Evolutionary conservation across 306 rosid genomes (phyloP).

Genomic region (Begonia loranthoides): DNA sequence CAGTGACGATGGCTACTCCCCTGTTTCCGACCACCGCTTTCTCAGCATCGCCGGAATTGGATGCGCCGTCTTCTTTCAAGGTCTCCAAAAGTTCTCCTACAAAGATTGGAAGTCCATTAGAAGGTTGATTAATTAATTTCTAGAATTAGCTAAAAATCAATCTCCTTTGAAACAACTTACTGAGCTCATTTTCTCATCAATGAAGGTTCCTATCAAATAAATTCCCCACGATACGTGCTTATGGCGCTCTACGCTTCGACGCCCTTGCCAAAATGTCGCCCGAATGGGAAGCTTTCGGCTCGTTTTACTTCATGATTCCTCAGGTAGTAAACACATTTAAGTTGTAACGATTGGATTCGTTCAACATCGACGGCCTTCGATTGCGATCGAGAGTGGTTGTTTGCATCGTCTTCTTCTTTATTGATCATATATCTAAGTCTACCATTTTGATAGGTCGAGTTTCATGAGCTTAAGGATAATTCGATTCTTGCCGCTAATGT

Average conservation of each 20-base stretch:
- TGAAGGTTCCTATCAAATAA: constrained; percentile 71
- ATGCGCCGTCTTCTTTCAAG: constrained; percentile 63
- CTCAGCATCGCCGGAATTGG: constrained; percentile 79
- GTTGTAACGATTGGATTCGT: background rate
- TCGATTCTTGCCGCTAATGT: constrained; percentile 72
- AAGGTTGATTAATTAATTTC: constrained; percentile 25
- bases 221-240: constrained; percentile 81
- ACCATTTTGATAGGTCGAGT: constrained; percentile 63
- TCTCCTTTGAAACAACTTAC: no score
- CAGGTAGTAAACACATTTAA: constrained; percentile 46
- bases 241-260: constrained; percentile 82
- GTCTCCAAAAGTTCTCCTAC: constrained; percentile 44
- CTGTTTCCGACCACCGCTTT: constrained; percentile 12
- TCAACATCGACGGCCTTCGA: no score
- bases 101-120: constrained; percentile 66
- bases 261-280: constrained; percentile 49
- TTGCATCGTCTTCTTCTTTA: constrained; percentile 6
- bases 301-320: constrained; percentile 87
- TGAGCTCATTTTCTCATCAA: background rate
- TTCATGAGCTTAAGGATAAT: constrained; percentile 73
- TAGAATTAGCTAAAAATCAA: no score
- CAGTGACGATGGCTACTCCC: constrained; percentile 1
- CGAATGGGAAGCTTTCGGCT: constrained; percentile 78
- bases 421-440: constrained; percentile 12
- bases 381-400: no score